These are phyloP conservation scores for Nepenthes gracilis DNA, from an alignment of 148 eudicot genomes.

Conservation along the genomic window DNA sequence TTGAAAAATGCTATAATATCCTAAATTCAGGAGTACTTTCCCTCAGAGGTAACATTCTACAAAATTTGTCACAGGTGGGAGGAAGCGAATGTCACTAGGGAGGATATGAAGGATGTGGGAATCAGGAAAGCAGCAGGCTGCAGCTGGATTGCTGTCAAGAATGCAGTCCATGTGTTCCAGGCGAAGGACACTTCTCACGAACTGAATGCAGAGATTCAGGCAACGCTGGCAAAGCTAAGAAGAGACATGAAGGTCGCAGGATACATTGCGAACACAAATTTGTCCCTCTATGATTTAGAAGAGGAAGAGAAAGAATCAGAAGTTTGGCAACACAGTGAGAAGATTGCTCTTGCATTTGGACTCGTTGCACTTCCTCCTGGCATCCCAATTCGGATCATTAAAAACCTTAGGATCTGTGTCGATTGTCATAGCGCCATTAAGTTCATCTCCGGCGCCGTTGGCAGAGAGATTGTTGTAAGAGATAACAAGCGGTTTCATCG, in stretches of 20 bases:
- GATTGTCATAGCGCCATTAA: conserved; percentile 51
- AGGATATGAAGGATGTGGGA: conserved; percentile 42
- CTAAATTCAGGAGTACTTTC: too few species aligned
- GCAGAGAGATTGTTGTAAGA: conserved; percentile 42
- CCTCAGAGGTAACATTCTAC: neutral
- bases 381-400: conserved; percentile 46
- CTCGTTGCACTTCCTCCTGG: conserved; percentile 37
- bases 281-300: conserved; percentile 43
- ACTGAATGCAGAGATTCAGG: conserved; percentile 31
- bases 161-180: conserved; percentile 37
- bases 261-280: conserved; percentile 30
- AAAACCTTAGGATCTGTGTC: conserved; percentile 44
- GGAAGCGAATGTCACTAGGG: conserved; percentile 41
- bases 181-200: conserved; percentile 46
- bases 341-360: conserved; percentile 54
- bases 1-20: too few species aligned
- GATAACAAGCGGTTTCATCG: conserved; percentile 45
- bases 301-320: conserved; percentile 55
- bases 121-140: conserved; percentile 42
- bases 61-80: conserved; percentile 32
- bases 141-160: conserved; percentile 53
- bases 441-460: conserved; percentile 33
- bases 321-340: conserved; percentile 53
- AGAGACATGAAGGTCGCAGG: conserved; percentile 38
- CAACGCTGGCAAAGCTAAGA: conserved; percentile 30